These are phyloP conservation scores for Turnera subulata DNA, from an alignment of 345 rosid genomes.

Conservation along the genomic window DNA sequence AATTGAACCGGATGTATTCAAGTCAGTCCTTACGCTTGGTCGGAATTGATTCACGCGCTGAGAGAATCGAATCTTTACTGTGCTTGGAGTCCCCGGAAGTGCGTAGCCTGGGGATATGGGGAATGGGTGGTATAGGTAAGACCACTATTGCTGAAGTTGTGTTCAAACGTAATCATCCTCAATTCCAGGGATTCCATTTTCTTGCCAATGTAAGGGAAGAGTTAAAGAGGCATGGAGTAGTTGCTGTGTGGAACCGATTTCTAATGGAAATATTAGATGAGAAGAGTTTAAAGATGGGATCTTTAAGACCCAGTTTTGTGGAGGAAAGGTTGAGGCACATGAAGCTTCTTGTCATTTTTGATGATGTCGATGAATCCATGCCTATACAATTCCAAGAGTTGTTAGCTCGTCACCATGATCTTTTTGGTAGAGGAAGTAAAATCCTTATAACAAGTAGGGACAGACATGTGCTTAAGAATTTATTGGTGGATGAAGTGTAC, in stretches of 20 bases:
- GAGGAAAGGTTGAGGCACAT: background rate
- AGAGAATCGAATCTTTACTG: background rate
- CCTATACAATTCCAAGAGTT: constrained; percentile 9
- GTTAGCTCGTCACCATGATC: background rate
- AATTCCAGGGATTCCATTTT: constrained; percentile 14
- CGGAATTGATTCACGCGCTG: constrained; percentile 5
- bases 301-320: background rate
- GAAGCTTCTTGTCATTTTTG: constrained; percentile 13
- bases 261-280: constrained; percentile 5
- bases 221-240: background rate
- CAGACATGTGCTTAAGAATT: background rate
- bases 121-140: constrained; percentile 23
- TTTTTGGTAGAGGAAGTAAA: constrained; percentile 3
- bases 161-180: background rate
- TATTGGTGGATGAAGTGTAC: background rate
- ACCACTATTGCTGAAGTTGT: constrained; percentile 22
- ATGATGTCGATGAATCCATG: background rate
- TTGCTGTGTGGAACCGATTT: background rate
- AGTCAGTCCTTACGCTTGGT: background rate
- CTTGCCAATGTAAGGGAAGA: constrained; percentile 7
- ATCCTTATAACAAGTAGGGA: constrained; percentile 6
- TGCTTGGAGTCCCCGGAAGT: background rate
- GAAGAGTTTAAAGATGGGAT: background rate
- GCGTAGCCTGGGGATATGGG: constrained; percentile 14
- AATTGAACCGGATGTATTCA: background rate